Evolutionary conservation across 2,329 filamentous ascomycete genomes (phyloP), one percentile per base, ranked within the genome.

Genomic region (Teratosphaeria viscida): DNA sequence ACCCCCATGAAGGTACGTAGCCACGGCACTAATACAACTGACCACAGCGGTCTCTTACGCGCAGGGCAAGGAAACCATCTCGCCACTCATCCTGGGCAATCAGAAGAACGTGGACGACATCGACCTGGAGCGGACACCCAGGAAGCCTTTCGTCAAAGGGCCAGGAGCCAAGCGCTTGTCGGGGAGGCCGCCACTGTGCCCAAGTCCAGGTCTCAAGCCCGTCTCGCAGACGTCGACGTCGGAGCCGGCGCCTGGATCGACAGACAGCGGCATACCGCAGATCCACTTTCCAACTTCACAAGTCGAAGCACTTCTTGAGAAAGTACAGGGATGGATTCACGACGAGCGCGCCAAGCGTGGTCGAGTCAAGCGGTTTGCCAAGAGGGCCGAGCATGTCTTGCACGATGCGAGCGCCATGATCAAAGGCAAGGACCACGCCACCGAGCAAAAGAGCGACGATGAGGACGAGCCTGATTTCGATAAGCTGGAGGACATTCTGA

Each of bases 241-340:
- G n/a, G 58, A 39, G 16, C 37, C 26, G 12, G 47, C 34, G 32
- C 47, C 61, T 8, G 57, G 52, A 11, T 60, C 64, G 16, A 57
- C 59, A 11, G 60, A 61, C 16, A 55, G 56, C 14, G 14, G 19
- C 52, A 27, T 27, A 54, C 56, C 34, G 60, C 59, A 23, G 49
- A 63, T 35, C 12, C 35, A 56, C 4, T 58, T 55, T 27, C 55
- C 64, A 16, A 52, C 47, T 14, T 57, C 61, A 27, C 65, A 68
- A 32, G 57, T 68, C 14, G 64, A 70, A 49, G 59, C 62, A 23
- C 59, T 70, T 16, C 63, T 69, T 5, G 80, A 85, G 23, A 89
- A 95, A 70, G 85, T 96, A 14, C 81, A 83, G 29, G 85, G 89
- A 64, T 97, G 92, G 92, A 77, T 96, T 47, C 85, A 92, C 66